Conservation (phyloP, 768 basidiomycete genomes). For the Auriculariales sp. region DNA sequence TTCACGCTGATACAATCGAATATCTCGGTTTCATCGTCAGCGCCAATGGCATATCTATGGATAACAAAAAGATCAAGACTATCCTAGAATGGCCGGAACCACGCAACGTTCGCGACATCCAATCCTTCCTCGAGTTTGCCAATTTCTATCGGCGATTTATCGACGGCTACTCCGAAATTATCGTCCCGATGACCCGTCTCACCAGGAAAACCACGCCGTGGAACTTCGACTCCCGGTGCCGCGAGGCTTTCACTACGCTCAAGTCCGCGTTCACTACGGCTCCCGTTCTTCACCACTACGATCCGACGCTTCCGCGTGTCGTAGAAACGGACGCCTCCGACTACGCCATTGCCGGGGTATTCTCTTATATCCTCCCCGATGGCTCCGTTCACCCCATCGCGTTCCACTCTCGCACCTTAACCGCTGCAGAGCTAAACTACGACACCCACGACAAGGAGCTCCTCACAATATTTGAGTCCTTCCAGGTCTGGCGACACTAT, state of each 20-base stretch:
- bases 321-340: constrained; percentile 17
- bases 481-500: constrained; percentile 17
- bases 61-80: constrained; percentile 4
- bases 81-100: constrained; percentile 20
- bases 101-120: constrained; percentile 13
- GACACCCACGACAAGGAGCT: constrained; percentile 38
- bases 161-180: constrained; percentile 8
- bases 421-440: constrained; percentile 28
- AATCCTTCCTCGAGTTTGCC: constrained; percentile 17
- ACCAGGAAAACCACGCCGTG: constrained; percentile 9
- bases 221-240: constrained; percentile 7
- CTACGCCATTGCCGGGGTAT: constrained; percentile 15
- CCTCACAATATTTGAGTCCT: constrained; percentile 25
- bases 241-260: constrained; percentile 16
- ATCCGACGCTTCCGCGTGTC: constrained; percentile 11
- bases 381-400: constrained; percentile 22
- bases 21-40: constrained; percentile 5
- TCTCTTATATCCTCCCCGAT: constrained; percentile 6
- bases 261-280: constrained; percentile 15
- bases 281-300: constrained; percentile 20
- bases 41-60: constrained; percentile 4
- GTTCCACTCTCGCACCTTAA: constrained; percentile 20
- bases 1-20: background rate
- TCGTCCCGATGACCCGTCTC: constrained; percentile 8
- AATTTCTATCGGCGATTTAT: constrained; percentile 20